phyloP scores from a whole-genome alignment of 2,329 filamentous ascomycete species.

The Calonectria crousiana region DNA sequence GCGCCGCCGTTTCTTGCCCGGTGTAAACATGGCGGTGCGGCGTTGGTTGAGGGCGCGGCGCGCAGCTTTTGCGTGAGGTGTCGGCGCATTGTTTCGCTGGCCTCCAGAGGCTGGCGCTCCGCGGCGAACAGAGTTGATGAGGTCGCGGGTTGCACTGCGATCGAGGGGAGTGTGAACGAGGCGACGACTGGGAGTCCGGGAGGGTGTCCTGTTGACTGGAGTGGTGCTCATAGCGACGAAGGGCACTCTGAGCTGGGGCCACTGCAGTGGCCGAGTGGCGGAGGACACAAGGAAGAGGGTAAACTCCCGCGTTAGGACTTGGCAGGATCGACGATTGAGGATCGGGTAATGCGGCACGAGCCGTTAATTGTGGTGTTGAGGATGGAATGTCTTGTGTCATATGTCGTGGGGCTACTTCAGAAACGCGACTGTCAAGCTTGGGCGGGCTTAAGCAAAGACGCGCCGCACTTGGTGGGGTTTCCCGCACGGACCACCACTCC shows the following conservation, averaged over 20 bases:
- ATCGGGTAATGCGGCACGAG: neutral
- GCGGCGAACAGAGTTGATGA: slow-evolving; percentile 54
- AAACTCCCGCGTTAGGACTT: neutral
- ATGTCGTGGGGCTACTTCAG: slow-evolving; percentile 18
- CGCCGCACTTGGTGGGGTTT: slow-evolving; percentile 21
- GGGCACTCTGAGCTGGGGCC: neutral
- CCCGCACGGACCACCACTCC: slow-evolving; percentile 17
- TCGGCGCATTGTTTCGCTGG: slow-evolving; percentile 59
- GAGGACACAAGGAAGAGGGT: neutral
- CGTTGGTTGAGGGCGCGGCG: slow-evolving; percentile 69
- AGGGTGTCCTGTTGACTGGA: slow-evolving; percentile 35
- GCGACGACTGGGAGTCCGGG: slow-evolving; percentile 46
- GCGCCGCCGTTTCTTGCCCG: slow-evolving; percentile 68
- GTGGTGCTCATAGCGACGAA: slow-evolving; percentile 25
- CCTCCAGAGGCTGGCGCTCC: slow-evolving; percentile 61
- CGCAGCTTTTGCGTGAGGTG: slow-evolving; percentile 73
- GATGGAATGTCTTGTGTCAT: neutral
- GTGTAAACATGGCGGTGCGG: slow-evolving; percentile 70
- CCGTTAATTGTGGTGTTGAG: neutral
- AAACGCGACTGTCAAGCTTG: slow-evolving; percentile 20
- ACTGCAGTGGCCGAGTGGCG: neutral
- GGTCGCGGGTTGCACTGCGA: slow-evolving; percentile 49
- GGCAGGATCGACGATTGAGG: neutral
- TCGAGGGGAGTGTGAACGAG: slow-evolving; percentile 59
- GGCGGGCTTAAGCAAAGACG: slow-evolving; percentile 19